Conservation (phyloP, 1,284 basidiomycete species). For the Tetrapyrgos nigripes region DNA sequence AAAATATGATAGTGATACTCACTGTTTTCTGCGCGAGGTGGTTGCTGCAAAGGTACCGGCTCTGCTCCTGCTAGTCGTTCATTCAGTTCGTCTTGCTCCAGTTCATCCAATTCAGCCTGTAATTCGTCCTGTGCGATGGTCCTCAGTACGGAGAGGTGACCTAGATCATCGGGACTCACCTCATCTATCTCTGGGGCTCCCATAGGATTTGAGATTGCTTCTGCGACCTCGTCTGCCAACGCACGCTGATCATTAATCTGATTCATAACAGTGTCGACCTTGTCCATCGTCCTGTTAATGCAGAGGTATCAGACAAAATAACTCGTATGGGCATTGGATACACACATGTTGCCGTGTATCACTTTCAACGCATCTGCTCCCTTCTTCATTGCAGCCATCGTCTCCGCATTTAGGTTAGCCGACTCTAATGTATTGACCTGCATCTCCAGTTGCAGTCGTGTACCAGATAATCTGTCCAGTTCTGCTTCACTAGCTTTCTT, state of each 20-base stretch:
- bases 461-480: slow-evolving; percentile 87
- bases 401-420: slow-evolving; percentile 98
- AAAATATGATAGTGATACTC: slow-evolving; percentile 12
- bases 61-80: slow-evolving; percentile 89
- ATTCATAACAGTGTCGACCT: slow-evolving; percentile 94
- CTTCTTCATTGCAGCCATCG: slow-evolving; percentile 98
- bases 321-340: slow-evolving; percentile 10
- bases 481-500: slow-evolving; percentile 94
- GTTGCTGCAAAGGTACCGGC: slow-evolving; percentile 88
- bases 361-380: slow-evolving; percentile 90
- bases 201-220: slow-evolving; percentile 90
- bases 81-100: slow-evolving; percentile 94
- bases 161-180: slow-evolving; percentile 47
- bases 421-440: slow-evolving; percentile 98
- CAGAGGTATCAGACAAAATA: neutral
- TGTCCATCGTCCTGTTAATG: slow-evolving; percentile 78
- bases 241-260: slow-evolving; percentile 93
- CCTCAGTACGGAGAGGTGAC: slow-evolving; percentile 15
- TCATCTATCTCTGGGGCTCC: slow-evolving; percentile 77
- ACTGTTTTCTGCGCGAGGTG: slow-evolving; percentile 34
- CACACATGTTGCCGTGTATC: slow-evolving; percentile 92
- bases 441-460: slow-evolving; percentile 92
- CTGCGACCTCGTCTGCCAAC: slow-evolving; percentile 93
- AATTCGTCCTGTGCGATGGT: slow-evolving; percentile 73
- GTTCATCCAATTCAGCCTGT: slow-evolving; percentile 83